A percentile compares a stretch with the other conserved stretches of the same genome.
phyloP scores from a whole-genome alignment of 1,139 yeast genomes.

The Debaryomycetaceae sp. region DNA sequence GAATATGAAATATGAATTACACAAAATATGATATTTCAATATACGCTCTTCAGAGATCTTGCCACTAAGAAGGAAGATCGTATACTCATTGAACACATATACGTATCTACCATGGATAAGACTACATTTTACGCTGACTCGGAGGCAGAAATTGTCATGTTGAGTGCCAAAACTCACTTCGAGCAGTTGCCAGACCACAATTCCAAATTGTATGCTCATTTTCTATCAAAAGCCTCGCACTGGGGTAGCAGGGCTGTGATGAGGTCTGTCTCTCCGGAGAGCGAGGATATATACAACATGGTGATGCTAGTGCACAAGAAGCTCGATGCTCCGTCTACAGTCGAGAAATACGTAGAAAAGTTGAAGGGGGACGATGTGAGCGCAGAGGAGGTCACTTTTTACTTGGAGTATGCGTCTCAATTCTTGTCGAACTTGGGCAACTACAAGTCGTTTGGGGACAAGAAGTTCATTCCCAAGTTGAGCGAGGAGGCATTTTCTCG shows the following conservation, averaged over 20 bases:
- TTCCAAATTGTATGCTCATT: constrained; percentile 69
- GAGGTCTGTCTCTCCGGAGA: constrained; percentile 81
- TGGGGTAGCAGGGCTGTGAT: constrained; percentile 77
- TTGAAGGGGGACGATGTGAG: constrained; percentile 19
- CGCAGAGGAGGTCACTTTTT: constrained; percentile 37
- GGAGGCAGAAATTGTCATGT: constrained; percentile 40
- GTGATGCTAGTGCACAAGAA: constrained; percentile 54
- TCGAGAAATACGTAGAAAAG: constrained; percentile 38
- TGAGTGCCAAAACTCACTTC: constrained; percentile 44
- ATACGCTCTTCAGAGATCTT: background rate
- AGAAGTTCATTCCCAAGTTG: constrained; percentile 72
- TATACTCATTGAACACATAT: background rate
- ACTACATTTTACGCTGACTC: constrained; percentile 34
- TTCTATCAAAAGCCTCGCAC: constrained; percentile 76
- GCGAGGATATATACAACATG: constrained; percentile 70
- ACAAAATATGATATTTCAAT: background rate
- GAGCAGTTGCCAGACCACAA: constrained; percentile 32
- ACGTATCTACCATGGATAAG: constrained; percentile 12
- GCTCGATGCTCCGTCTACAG: constrained; percentile 43
- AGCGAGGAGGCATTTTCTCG: constrained; percentile 44
- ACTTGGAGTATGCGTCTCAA: constrained; percentile 78
- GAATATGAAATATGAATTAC: background rate
- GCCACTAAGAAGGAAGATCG: background rate
- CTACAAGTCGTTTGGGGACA: constrained; percentile 86
- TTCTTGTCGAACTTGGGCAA: constrained; percentile 80